Evolutionary conservation across 1,284 basidiomycete genomes (phyloP).

Genomic region (Cutaneotrichosporon sp.): DNA sequence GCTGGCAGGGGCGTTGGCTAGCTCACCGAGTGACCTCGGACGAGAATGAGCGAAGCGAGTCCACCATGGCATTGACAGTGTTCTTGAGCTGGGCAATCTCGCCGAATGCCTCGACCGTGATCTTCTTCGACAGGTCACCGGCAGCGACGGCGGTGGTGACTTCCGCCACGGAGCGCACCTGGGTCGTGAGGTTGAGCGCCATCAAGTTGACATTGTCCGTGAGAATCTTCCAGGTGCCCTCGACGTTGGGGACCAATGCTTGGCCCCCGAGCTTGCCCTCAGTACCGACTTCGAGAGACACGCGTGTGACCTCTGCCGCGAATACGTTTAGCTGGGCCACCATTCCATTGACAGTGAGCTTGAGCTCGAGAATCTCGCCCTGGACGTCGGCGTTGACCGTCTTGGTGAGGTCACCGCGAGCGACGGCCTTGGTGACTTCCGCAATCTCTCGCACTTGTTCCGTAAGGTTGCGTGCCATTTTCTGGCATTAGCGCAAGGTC

Average conservation of each 20-base stretch:
- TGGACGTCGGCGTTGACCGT: constrained; percentile 94
- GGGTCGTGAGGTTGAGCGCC: constrained; percentile 78
- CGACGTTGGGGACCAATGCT: constrained; percentile 79
- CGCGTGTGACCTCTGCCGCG: constrained; percentile 69
- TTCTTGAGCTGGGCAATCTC: constrained; percentile 90
- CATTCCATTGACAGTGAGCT: constrained; percentile 61
- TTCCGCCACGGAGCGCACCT: constrained; percentile 94
- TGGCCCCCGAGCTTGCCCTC: constrained; percentile 96
- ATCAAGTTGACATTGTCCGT: constrained; percentile 88
- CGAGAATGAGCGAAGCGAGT: constrained; percentile 58
- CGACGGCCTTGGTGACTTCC: constrained; percentile 95
- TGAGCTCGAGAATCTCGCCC: constrained; percentile 95
- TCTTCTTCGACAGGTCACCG: constrained; percentile 85
- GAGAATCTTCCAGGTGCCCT: constrained; percentile 90
- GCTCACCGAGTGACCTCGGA: constrained; percentile 65
- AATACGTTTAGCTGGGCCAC: constrained; percentile 57
- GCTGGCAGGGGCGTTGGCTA: no score
- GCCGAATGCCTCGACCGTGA: constrained; percentile 93
- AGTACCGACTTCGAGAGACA: constrained; percentile 89
- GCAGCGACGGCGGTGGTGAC: constrained; percentile 97
- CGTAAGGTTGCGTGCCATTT: constrained; percentile 90
- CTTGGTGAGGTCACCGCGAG: constrained; percentile 84
- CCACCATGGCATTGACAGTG: constrained; percentile 52
- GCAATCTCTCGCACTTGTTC: constrained; percentile 98
- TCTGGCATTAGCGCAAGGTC: constrained; percentile 51